Percentiles rank a stretch among this genome's conserved stretches.
Conservation (phyloP, 2,329 filamentous ascomycete genomes). For the Cercospora canescens region DNA sequence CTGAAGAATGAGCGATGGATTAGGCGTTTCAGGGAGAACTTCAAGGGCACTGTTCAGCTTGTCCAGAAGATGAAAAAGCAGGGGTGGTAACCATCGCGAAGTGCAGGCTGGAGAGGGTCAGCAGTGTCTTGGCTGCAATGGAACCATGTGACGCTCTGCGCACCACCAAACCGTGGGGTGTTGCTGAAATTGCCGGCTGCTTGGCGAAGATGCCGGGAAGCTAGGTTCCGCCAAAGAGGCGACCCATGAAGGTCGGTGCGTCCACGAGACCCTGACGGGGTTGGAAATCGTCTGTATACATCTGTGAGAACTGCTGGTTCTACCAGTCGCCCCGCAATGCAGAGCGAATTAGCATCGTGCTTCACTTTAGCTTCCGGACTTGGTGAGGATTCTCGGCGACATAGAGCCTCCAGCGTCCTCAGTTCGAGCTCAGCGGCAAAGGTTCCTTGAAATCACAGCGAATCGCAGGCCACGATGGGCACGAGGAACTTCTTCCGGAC, state of each 20-base stretch:
- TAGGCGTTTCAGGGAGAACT: slow-evolving; percentile 66
- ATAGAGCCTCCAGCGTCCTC: not conserved
- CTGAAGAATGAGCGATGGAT: slow-evolving; percentile 69
- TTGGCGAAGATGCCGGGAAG: not conserved
- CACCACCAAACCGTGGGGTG: not conserved
- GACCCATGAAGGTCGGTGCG: not conserved
- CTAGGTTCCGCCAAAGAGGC: not conserved
- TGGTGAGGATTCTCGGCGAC: not conserved
- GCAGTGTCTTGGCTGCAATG: not conserved
- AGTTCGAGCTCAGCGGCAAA: not conserved
- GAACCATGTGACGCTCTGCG: not conserved
- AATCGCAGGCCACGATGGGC: not conserved
- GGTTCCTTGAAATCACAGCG: not conserved
- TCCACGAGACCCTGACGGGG: not conserved
- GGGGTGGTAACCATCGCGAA: slow-evolving; percentile 62
- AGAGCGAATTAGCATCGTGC: not conserved
- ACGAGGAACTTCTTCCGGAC: not conserved
- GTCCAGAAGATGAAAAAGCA: slow-evolving; percentile 72
- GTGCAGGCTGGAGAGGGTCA: not conserved
- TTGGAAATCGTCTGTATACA: not conserved
- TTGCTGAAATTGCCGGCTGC: not conserved
- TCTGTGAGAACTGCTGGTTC: not conserved
- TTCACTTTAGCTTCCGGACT: slow-evolving; percentile 2
- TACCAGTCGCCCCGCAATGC: not conserved
- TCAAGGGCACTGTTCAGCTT: slow-evolving; percentile 62